Evolutionary conservation across 129 eudicot species (phyloP), one percentile per base, ranked within the genome.

Genomic region (Apium graveolens): DNA sequence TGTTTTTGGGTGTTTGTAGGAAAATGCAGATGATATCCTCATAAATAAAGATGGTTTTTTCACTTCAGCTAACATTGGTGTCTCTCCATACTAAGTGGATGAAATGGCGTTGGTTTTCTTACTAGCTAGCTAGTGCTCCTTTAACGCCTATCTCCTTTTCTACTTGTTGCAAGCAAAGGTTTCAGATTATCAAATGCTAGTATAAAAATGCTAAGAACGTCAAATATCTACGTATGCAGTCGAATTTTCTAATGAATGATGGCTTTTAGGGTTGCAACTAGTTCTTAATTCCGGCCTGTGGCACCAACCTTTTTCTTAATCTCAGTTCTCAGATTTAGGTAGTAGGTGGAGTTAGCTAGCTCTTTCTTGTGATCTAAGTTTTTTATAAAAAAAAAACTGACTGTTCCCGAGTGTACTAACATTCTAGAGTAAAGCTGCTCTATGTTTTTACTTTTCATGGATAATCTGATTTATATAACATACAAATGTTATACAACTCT

Each of bases 31-130:
- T 24, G 88, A 76, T 76, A 89, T 81, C 45, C 73, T 78, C 21
- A 76, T 89, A 85, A 90, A n/a, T n/a, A n/a, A 86, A 79, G 92
- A 90, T 75, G 86, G 92, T 31, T 88, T 78, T 74, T 86, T 85
- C 74, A 75, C 89, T 74, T 70, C 88, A 77, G 90, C 96, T 42
- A 88, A 88, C 74, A 82, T 89, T 43, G 87, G 90, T 39, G 80
- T 85, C 82, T 85, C 93, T 74, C 90, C 93, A 34, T 83, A 81
- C 81, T 85, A 60, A 74, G 37, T 63, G 31, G 29, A 55, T 7
- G 14, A 55, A 24, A 3, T 24, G 31, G 13, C 12, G 26, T 21
- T 55, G 8, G 66, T n/a, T 57, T 57, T 57, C 3, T 31, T 26
- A n/a, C 14, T 8, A 57, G 32, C 66, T 24, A 55, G 65, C 31